A percentile compares a stretch with the other conserved stretches of the same genome.
These are phyloP conservation scores for Ophiostoma ulmi DNA, from an alignment of 2,329 filamentous ascomycete species.

Conservation along the genomic window DNA sequence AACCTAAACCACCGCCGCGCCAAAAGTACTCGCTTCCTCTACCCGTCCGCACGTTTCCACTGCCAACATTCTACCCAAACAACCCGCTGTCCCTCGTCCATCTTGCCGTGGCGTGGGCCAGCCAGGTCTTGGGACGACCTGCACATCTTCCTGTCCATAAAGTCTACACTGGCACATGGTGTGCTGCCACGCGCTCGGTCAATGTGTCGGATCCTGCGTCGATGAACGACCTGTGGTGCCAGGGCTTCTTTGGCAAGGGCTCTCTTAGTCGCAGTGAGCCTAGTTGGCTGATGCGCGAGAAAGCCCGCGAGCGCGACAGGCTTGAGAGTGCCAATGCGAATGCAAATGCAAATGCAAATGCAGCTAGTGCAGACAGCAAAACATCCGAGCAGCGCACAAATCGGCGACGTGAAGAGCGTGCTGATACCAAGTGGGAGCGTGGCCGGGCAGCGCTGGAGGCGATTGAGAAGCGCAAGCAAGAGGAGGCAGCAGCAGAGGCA, in stretches of 20 bases:
- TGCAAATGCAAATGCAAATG: not conserved
- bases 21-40: conserved; percentile 68
- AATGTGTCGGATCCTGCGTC: conserved; percentile 73
- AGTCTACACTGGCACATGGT: conserved; percentile 71
- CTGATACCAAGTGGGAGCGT: conserved; percentile 81
- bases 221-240: conserved; percentile 83
- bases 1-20: conserved; percentile 27
- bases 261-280: conserved; percentile 90
- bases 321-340: not conserved
- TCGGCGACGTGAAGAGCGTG: conserved; percentile 71
- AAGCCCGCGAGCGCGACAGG: conserved; percentile 47
- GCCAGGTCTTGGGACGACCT: conserved; percentile 64
- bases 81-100: conserved; percentile 86
- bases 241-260: conserved; percentile 96
- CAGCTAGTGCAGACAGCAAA: conserved; percentile 36
- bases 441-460: conserved; percentile 82
- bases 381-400: conserved; percentile 75
- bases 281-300: conserved; percentile 82
- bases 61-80: conserved; percentile 83
- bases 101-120: conserved; percentile 70
- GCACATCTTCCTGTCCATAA: conserved; percentile 55
- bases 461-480: conserved; percentile 63
- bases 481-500: conserved; percentile 1
- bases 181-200: conserved; percentile 72
- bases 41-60: conserved; percentile 74